Conservation (phyloP, 83 land plant genomes). For the Larix sibirica region DNA sequence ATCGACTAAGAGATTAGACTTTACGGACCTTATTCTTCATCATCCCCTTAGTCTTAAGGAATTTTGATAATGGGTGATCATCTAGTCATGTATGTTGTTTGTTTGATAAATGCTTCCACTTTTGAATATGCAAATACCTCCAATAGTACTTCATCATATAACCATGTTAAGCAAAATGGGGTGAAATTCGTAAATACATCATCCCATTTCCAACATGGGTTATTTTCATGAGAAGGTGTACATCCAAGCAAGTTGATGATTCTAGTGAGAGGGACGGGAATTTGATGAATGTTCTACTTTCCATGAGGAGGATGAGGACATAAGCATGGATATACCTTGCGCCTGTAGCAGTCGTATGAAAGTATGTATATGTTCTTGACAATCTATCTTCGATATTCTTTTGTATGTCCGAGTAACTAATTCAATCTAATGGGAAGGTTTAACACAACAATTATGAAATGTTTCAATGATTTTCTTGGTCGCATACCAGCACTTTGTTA, state of each 20-base stretch:
- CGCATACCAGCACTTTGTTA: too few relatives aligned
- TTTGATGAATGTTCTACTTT: slow-evolving; percentile 41
- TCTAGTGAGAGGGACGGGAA: neutral
- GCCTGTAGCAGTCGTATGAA: slow-evolving; percentile 43
- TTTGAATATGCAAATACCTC: slow-evolving; percentile 1
- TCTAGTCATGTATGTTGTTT: slow-evolving; percentile 55
- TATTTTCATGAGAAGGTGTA: neutral
- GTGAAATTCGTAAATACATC: neutral
- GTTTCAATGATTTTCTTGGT: too few relatives aligned
- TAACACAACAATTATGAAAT: too few relatives aligned
- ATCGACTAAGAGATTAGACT: too few relatives aligned
- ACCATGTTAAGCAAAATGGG: neutral
- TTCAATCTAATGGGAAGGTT: too few relatives aligned
- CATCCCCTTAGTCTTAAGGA: neutral
- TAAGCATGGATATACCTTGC: slow-evolving; percentile 38
- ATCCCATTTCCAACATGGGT: neutral
- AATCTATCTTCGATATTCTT: neutral
- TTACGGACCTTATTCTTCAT: too few relatives aligned
- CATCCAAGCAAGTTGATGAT: neutral
- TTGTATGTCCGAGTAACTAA: too few relatives aligned
- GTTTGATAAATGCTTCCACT: slow-evolving; percentile 28
- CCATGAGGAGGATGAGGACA: slow-evolving; percentile 40
- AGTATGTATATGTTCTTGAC: slow-evolving; percentile 13
- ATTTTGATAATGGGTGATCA: slow-evolving; percentile 46
- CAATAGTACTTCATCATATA: neutral